phyloP scores from a whole-genome alignment of 441 rosid genomes.

The Daphne laureola region DNA sequence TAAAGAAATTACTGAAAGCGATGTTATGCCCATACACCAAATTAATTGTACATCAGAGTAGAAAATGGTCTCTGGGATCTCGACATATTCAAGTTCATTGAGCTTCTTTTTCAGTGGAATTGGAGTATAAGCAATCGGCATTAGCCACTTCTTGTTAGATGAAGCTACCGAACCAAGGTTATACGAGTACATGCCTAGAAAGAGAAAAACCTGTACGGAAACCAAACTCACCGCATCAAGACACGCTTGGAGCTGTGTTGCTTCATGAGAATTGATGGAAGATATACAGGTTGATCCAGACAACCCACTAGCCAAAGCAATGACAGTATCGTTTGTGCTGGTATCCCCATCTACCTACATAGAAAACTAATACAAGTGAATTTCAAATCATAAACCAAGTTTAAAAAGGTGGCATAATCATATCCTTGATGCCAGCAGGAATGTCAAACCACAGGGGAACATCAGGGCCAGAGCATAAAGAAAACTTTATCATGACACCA shows the following conservation, averaged over 20 bases:
- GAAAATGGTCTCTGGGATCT: no score
- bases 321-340: constrained; percentile 86
- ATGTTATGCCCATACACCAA: no score
- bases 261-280: constrained; percentile 57
- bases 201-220: constrained; percentile 2
- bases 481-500: not conserved
- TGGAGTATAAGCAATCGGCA: no score
- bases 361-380: constrained; percentile 8
- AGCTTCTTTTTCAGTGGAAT: no score
- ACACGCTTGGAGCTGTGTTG: constrained; percentile 78
- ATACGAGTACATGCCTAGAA: not conserved
- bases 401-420: no score
- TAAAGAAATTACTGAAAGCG: no score
- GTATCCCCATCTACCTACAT: constrained; percentile 95
- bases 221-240: constrained; percentile 73
- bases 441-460: not conserved
- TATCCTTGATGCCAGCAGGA: no score
- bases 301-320: constrained; percentile 89
- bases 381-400: not conserved
- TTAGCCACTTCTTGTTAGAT: no score
- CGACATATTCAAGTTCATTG: no score
- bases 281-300: constrained; percentile 68
- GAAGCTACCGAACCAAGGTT: no score
- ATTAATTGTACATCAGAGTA: no score
- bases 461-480: not conserved